Evolutionary conservation across 2,329 filamentous ascomycete species (phyloP).

Genomic region (Apiospora hydei): DNA sequence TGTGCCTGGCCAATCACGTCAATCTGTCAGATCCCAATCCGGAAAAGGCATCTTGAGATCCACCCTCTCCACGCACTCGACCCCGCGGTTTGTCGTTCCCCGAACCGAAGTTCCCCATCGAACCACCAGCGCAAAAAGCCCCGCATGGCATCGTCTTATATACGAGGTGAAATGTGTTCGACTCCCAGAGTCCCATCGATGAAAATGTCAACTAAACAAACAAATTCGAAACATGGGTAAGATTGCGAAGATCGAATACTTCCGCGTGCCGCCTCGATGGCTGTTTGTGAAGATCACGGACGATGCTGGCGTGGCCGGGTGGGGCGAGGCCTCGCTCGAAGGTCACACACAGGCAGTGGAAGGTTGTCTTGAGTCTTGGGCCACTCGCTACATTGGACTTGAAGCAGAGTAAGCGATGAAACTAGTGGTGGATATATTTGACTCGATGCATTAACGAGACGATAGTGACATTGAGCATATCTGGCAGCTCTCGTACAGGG

Average conservation of each 20-base stretch:
- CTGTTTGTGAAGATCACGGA: constrained; percentile 80
- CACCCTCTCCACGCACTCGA: constrained; percentile 17
- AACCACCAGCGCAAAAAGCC: constrained; percentile 1
- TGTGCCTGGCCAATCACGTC: background rate
- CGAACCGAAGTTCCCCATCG: constrained; percentile 9
- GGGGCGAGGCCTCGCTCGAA: constrained; percentile 79
- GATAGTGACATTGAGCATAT: constrained; percentile 78
- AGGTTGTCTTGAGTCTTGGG: constrained; percentile 74
- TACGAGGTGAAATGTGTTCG: background rate
- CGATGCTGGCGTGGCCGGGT: constrained; percentile 68
- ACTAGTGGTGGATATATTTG: too few relatives aligned
- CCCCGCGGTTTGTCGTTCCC: constrained; percentile 20
- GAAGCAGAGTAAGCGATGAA: constrained; percentile 71
- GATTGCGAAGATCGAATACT: constrained; percentile 74
- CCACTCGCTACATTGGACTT: constrained; percentile 66
- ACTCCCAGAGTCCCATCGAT: background rate
- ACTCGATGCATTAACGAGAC: background rate
- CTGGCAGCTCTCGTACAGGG: constrained; percentile 77
- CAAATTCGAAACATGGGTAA: constrained; percentile 57
- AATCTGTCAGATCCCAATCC: background rate
- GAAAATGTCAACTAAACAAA: too few relatives aligned
- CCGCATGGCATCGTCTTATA: background rate
- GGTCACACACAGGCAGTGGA: constrained; percentile 78
- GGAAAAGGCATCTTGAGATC: constrained; percentile 9
- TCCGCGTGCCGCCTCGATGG: constrained; percentile 77